Evolutionary conservation across 495 filamentous ascomycete species (phyloP), one percentile per base, ranked within the genome.

Genomic region (Chaetomium tenue): DNA sequence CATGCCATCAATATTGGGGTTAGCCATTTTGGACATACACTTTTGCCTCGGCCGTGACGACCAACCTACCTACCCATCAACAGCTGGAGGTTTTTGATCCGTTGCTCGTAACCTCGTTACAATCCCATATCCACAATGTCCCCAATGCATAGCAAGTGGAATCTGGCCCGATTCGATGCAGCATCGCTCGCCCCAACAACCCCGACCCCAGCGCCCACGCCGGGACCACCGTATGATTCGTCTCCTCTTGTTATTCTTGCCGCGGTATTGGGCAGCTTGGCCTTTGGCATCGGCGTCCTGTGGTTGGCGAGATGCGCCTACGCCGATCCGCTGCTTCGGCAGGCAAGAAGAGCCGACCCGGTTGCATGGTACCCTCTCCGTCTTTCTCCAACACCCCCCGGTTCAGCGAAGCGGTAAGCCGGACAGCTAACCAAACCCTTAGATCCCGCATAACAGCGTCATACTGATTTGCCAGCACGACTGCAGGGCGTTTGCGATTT

Each of bases 171-270:
- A 11, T 52, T 26, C 23, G 48, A 25, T 26, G 4, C 48, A 52
- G 7, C 48, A 52, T 15, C 23, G 3, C 2, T 18, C 15, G 3
- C 8, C 11, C 2, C 20, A 52, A 52, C 11, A 12, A 15, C 7
- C 12, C 22, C 48, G 3, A 6, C 48, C 8, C 48, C 48, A 25
- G 15, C 22, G 12, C 23, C 48, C 1, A 11, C 15, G 15, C 48
- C 48, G 1, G 48, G 23, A 0, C 30, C 30, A 13, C 53, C 53
- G 13, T 56, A 56, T 23, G 53, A 56, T 28, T 22, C 30, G 18
- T 56, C 53, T 12, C 16, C 53, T 28, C 37, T 22, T 40, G 53
- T 56, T 22, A 56, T 56, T 16, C 53, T 56, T 11, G 53, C 53
- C 33, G 53, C 30, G 2, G 53, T 56, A 12, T 33, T 56, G 11